Conservation (phyloP, 2,329 filamentous ascomycete genomes). For the Fusarium equiseti region DNA sequence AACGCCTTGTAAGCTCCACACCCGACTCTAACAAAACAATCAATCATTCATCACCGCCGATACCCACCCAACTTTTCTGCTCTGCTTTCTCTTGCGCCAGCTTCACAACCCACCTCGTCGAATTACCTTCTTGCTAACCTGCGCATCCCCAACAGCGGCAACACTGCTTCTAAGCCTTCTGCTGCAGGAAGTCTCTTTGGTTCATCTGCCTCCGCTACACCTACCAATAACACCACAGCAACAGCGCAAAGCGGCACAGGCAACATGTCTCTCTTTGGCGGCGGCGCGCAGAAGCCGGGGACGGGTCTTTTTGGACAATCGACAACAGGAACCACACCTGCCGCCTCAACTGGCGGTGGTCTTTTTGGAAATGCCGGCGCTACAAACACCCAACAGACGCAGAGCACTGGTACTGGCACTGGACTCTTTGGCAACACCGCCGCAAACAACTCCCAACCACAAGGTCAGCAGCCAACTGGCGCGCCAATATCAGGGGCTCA, state of each 20-base stretch:
- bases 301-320: conserved; percentile 51
- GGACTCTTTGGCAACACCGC: conserved; percentile 51
- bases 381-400: conserved; percentile 47
- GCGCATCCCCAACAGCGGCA: conserved; percentile 37
- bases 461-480: conserved; percentile 36
- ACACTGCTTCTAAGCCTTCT: conserved; percentile 50
- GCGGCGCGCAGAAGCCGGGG: conserved; percentile 44
- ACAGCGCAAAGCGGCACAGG: conserved; percentile 42
- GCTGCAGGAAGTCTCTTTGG: conserved; percentile 55
- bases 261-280: conserved; percentile 51
- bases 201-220: conserved; percentile 39
- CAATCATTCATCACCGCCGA: conserved; percentile 24
- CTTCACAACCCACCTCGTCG: conserved; percentile 13
- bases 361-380: conserved; percentile 50
- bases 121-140: conserved; percentile 31
- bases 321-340: conserved; percentile 39
- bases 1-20: conserved; percentile 59
- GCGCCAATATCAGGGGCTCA: conserved; percentile 32
- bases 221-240: conserved; percentile 46
- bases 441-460: conserved; percentile 42
- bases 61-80: conserved; percentile 32
- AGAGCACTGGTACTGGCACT: conserved; percentile 37
- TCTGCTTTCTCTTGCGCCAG: conserved; percentile 5
- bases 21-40: conserved; percentile 41
- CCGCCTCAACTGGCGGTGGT: conserved; percentile 44